Evolutionary conservation across 2,329 filamentous ascomycete species (phyloP).

Genomic region (Penicillium sp.): DNA sequence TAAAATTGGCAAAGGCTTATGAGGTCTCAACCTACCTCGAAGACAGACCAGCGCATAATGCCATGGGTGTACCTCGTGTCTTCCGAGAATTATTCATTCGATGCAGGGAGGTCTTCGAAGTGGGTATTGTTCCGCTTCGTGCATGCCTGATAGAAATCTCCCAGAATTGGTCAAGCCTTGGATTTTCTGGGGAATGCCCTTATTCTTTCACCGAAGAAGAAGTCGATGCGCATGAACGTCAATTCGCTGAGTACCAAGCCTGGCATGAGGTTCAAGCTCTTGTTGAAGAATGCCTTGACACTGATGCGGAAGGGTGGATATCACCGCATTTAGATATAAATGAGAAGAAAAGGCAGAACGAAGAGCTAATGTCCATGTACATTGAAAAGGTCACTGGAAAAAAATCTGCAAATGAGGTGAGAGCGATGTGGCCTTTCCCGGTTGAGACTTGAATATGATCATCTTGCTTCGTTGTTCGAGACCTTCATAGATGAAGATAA

Average conservation of each 20-base stretch:
- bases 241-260: slow-evolving; percentile 32
- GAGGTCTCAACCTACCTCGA: slow-evolving; percentile 26
- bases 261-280: slow-evolving; percentile 27
- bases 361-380: slow-evolving; percentile 23
- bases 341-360: slow-evolving; percentile 25
- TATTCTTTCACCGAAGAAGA: slow-evolving; percentile 29
- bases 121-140: slow-evolving; percentile 32
- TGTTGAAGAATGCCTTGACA: slow-evolving; percentile 28
- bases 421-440: slow-evolving; percentile 21
- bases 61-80: slow-evolving; percentile 28
- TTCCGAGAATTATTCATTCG: slow-evolving; percentile 34
- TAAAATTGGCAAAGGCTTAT: slow-evolving; percentile 30
- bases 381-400: slow-evolving; percentile 17
- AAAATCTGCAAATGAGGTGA: slow-evolving; percentile 19
- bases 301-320: slow-evolving; percentile 39
- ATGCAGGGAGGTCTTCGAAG: slow-evolving; percentile 28
- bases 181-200: slow-evolving; percentile 28
- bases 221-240: slow-evolving; percentile 25
- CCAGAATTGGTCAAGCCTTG: slow-evolving; percentile 26
- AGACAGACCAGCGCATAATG: slow-evolving; percentile 21
- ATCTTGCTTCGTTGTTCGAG: no score
- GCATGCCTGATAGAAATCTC: slow-evolving; percentile 34
- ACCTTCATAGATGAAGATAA: no score
- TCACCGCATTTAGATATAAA: slow-evolving; percentile 30
- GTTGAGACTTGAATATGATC: neutral